These are phyloP conservation scores for Pharnaceum exiguum DNA, from an alignment of 148 eudicot genomes.

Conservation along the genomic window DNA sequence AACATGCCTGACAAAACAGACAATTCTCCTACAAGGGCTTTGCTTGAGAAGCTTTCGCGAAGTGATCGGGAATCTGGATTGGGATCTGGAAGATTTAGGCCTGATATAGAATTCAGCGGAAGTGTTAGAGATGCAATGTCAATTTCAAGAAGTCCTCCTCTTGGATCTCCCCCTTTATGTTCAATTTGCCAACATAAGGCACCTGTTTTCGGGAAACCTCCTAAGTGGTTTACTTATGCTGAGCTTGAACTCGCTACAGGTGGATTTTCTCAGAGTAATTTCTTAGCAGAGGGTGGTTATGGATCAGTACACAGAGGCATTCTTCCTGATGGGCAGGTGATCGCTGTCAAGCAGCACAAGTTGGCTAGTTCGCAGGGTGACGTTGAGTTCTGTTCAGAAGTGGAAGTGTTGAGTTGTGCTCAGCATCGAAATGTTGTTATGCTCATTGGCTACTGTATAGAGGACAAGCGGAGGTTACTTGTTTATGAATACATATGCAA, in stretches of 20 bases:
- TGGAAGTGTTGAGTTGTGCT: slow-evolving; percentile 63
- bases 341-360: slow-evolving; percentile 65
- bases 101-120: slow-evolving; percentile 52
- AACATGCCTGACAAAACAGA: slow-evolving; percentile 16
- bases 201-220: slow-evolving; percentile 88
- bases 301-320: slow-evolving; percentile 63
- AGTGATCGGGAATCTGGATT: slow-evolving; percentile 47
- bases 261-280: slow-evolving; percentile 80
- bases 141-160: slow-evolving; percentile 54
- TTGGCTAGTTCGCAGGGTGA: slow-evolving; percentile 62
- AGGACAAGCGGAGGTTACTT: slow-evolving; percentile 49
- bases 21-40: slow-evolving; percentile 33
- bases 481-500: slow-evolving; percentile 64
- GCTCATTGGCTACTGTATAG: slow-evolving; percentile 60
- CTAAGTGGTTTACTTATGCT: slow-evolving; percentile 78
- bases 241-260: slow-evolving; percentile 87
- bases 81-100: slow-evolving; percentile 40
- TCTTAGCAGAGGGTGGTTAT: slow-evolving; percentile 81
- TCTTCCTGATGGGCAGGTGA: slow-evolving; percentile 49
- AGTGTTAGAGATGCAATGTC: slow-evolving; percentile 79
- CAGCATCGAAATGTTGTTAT: slow-evolving; percentile 66
- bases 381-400: slow-evolving; percentile 59
- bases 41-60: slow-evolving; percentile 40
- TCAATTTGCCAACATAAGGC: slow-evolving; percentile 84
- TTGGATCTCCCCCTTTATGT: slow-evolving; percentile 79